These are phyloP conservation scores for Ilyonectria destructans DNA, from an alignment of 2,329 filamentous ascomycete species.

Conservation along the genomic window DNA sequence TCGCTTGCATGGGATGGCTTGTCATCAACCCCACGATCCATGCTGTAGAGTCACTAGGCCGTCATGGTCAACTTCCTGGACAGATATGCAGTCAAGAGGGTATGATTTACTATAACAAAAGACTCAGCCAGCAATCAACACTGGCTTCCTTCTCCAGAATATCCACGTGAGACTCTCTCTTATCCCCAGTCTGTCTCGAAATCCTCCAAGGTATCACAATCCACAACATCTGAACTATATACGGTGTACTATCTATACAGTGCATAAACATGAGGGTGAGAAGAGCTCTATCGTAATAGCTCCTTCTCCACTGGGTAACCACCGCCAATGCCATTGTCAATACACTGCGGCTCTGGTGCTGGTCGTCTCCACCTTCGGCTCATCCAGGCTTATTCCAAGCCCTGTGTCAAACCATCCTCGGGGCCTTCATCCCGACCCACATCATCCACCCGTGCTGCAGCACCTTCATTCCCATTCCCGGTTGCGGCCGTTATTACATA, in stretches of 20 bases:
- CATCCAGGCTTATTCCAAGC: slow-evolving; percentile 26
- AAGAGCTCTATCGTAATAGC: slow-evolving; percentile 19
- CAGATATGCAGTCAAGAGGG: background rate
- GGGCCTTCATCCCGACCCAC: slow-evolving; percentile 13
- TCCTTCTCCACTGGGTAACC: slow-evolving; percentile 6
- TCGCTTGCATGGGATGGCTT: slow-evolving; percentile 12
- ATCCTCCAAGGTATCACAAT: background rate
- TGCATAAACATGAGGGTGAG: background rate
- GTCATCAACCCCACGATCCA: background rate
- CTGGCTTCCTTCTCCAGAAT: background rate
- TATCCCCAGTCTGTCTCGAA: background rate
- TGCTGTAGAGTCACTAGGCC: background rate
- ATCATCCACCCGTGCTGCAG: slow-evolving; percentile 14
- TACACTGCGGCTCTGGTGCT: slow-evolving; percentile 4
- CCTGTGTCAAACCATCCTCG: slow-evolving; percentile 21
- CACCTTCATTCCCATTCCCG: slow-evolving; percentile 5
- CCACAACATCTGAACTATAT: background rate
- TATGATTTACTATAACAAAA: background rate
- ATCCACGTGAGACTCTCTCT: background rate
- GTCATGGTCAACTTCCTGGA: background rate
- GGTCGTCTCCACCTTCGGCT: slow-evolving; percentile 21
- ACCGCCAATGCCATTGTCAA: slow-evolving; percentile 4
- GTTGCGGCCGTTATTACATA: slow-evolving; percentile 20
- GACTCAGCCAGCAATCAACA: background rate
- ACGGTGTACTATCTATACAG: background rate